Base-by-base conservation (phyloP, 306 rosid genomes). In the Hippophae rhamnoides region DNA sequence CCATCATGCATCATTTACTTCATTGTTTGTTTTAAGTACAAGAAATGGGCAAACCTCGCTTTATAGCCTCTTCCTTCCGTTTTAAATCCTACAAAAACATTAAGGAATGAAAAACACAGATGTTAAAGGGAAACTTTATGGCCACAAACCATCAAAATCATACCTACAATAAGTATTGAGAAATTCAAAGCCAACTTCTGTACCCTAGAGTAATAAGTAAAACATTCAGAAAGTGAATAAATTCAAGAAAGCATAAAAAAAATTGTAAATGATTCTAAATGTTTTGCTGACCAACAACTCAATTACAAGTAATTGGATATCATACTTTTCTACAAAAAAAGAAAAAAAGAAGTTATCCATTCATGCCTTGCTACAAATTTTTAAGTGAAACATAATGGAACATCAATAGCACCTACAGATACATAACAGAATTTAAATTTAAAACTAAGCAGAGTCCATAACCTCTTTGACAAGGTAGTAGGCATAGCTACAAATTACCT, bases 21-120 rank as follows among this genome's bases (percentile, higher is more conserved):
- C n/a, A 26, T 55, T 31, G 45, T 42, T 61, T 67, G 44, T 47
- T 41, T 69, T 18, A 40, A 64, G 45, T 40, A 66, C 62, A 66
- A 67, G 69, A 59, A 51, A 65, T 64, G 64, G 61, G 45, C 59
- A 72, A 74, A 88, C 99, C 95, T 67, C 86, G 75, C 60, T 86
- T 49, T 43, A 88, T 67, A 71, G 94, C 89, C 58, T 84, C 99
- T 75, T 86, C 97, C 71, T 73, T 78, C 58, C 95, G 77, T 78
- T 79, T 93, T 64, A 93, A 54, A 48, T 88, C 97, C 99, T 93
- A 72, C 58, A 72, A 56, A 69, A 60, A 46, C 44, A 72, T 72
- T 54, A 67, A 52, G 64, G 60, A 65, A 70, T 51, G 60, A 62
- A 54, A 44, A 67, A 58, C 52, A 64, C 60, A 41, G 61, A 62